These are phyloP conservation scores for Psidium guajava DNA, from an alignment of 345 rosid genomes.

Conservation along the genomic window DNA sequence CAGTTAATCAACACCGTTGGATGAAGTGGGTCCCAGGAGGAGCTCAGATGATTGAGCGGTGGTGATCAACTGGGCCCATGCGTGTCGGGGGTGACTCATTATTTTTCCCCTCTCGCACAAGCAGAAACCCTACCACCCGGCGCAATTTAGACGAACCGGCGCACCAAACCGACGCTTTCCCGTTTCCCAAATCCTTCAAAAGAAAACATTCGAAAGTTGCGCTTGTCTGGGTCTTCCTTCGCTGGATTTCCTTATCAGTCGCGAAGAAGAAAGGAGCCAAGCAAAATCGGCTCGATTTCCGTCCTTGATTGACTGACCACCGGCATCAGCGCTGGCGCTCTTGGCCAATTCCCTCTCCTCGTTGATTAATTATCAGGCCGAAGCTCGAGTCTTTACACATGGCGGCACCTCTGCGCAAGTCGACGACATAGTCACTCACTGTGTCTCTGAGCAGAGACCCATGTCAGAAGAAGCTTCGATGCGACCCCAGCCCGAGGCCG, in stretches of 20 bases:
- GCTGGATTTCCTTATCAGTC: background rate
- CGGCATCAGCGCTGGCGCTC: background rate
- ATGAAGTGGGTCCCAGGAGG: background rate
- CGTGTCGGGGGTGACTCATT: background rate
- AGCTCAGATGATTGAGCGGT: background rate
- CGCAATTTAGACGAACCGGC: background rate
- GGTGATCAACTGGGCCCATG: background rate
- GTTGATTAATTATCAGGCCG: background rate
- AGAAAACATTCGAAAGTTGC: background rate
- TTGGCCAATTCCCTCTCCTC: background rate
- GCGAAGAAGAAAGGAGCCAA: background rate
- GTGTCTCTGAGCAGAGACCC: background rate
- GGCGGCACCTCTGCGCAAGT: background rate
- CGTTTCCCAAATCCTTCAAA: background rate
- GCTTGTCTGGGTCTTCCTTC: background rate
- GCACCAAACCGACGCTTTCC: conserved; percentile 2
- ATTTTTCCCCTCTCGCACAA: background rate
- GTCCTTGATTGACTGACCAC: background rate
- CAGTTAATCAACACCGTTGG: background rate
- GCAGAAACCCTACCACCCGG: background rate
- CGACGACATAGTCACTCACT: background rate
- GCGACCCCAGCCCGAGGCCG: background rate
- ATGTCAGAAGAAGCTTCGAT: background rate
- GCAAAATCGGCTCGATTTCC: background rate
- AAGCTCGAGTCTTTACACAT: background rate